Conservation (phyloP, 805 yeast genomes). For the Nakazawaea populi region DNA sequence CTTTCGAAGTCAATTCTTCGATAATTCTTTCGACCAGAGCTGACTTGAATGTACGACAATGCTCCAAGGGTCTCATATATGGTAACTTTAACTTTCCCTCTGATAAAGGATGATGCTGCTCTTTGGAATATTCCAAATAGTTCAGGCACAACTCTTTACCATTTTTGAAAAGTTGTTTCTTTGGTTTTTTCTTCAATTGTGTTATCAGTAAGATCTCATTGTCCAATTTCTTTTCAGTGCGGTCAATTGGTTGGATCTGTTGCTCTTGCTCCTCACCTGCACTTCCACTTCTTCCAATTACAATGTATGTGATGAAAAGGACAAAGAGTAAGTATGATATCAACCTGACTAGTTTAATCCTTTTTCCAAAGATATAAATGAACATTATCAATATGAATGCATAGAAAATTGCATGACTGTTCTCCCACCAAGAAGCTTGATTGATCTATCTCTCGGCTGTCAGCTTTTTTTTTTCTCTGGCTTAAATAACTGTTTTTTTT, state of each 20-base stretch:
- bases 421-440: too few relatives aligned
- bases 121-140: slow-evolving; percentile 54
- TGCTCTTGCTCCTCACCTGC: background rate
- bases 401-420: background rate
- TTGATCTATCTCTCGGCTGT: background rate
- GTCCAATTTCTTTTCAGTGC: background rate
- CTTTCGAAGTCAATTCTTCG: slow-evolving; percentile 38
- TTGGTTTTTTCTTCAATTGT: background rate
- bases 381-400: background rate
- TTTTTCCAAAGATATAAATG: background rate
- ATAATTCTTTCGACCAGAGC: slow-evolving; percentile 56
- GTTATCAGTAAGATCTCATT: background rate
- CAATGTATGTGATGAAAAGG: background rate
- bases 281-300: background rate
- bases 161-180: background rate
- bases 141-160: slow-evolving; percentile 42
- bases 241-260: background rate
- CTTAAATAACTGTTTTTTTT: background rate
- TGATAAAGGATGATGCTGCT: slow-evolving; percentile 51
- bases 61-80: slow-evolving; percentile 65
- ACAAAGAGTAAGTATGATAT: background rate
- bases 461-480: background rate
- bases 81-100: slow-evolving; percentile 54
- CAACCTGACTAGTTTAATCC: background rate
- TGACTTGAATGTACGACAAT: slow-evolving; percentile 72